Evolutionary conservation across 2,329 filamentous ascomycete species (phyloP).

Genomic region (Colletotrichum chrysophilum): DNA sequence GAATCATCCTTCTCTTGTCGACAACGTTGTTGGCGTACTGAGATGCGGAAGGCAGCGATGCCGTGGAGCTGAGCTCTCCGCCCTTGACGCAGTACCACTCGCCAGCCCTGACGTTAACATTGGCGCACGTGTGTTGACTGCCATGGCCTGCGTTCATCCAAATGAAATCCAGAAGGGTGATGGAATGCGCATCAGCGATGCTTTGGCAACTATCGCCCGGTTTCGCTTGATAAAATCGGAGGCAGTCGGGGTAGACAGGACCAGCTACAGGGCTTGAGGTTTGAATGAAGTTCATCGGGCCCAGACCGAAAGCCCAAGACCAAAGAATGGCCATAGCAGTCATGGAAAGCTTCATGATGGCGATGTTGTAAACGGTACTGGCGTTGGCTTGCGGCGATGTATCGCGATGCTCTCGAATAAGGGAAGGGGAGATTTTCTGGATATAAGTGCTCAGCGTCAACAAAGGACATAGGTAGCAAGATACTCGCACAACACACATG

Average conservation of each 20-base stretch:
- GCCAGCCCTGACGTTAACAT: neutral
- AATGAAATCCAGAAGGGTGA: conserved; percentile 29
- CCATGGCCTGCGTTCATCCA: conserved; percentile 25
- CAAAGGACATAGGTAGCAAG: neutral
- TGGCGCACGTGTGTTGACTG: neutral
- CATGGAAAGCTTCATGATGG: neutral
- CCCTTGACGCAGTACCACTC: conserved; percentile 27
- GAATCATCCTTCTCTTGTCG: neutral
- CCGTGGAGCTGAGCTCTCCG: neutral
- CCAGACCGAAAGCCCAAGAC: neutral
- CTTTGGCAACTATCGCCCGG: conserved; percentile 16
- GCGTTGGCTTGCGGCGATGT: neutral
- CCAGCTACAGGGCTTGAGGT: neutral
- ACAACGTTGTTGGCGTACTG: neutral
- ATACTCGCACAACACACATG: neutral
- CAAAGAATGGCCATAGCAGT: neutral
- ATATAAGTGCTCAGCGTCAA: neutral
- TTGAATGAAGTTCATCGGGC: neutral
- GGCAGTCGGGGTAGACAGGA: neutral
- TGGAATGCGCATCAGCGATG: conserved; percentile 29
- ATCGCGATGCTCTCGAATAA: neutral
- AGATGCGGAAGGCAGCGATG: neutral
- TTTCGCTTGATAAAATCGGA: neutral
- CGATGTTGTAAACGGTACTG: neutral
- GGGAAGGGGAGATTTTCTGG: neutral